These are phyloP conservation scores for Salix caprea DNA, from an alignment of 345 rosid species.

Conservation along the genomic window DNA sequence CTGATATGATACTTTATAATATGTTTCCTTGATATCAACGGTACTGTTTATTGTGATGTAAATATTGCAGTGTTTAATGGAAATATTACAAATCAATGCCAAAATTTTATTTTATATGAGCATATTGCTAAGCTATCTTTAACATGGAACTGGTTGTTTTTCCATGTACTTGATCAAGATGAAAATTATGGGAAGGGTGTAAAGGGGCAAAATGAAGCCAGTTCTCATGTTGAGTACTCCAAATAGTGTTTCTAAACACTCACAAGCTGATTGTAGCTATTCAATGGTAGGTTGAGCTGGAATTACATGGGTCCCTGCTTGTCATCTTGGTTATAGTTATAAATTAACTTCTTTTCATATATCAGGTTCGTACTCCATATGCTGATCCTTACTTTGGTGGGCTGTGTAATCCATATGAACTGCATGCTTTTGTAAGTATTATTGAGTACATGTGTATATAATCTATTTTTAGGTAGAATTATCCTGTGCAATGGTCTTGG, in stretches of 20 bases:
- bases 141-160: not conserved
- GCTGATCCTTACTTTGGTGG: constrained; percentile 38
- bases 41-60: not conserved
- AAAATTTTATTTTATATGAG: not conserved
- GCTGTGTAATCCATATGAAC: constrained; percentile 37
- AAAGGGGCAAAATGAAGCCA: constrained; percentile 36
- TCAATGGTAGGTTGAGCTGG: constrained; percentile 25
- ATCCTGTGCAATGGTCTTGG: not conserved
- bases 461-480: not conserved
- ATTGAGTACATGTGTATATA: not conserved
- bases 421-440: constrained; percentile 42
- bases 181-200: constrained; percentile 27
- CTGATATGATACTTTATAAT: not conserved
- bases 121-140: not conserved
- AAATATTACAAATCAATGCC: not conserved
- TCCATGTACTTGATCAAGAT: constrained; percentile 23
- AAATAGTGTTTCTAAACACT: constrained; percentile 17
- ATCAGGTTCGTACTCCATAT: constrained; percentile 29
- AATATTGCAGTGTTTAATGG: not conserved
- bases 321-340: not conserved
- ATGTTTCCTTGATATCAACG: not conserved
- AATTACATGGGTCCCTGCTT: not conserved
- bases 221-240: constrained; percentile 25
- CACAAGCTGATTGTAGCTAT: constrained; percentile 23
- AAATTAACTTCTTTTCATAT: constrained; percentile 7